These are phyloP conservation scores for Gamsiella multidivaricata DNA, from an alignment of 192 early-diverging fungal species.

Conservation along the genomic window DNA sequence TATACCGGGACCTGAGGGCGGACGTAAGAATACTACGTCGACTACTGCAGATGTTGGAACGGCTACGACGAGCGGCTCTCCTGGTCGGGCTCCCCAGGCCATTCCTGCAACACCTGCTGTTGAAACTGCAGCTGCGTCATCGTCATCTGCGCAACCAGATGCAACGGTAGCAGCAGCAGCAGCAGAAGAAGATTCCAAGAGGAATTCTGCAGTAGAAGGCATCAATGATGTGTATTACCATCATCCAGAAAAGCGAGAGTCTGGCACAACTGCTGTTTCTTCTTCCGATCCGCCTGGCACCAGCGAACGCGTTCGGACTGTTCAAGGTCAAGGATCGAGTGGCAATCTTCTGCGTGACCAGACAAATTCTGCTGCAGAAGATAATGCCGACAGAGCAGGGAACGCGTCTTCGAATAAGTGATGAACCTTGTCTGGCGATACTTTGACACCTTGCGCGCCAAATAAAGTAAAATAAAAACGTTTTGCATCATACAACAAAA, in stretches of 20 bases:
- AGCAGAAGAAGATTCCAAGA: neutral
- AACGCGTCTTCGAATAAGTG: no score
- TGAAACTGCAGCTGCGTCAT: neutral
- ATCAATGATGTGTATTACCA: constrained; percentile 59
- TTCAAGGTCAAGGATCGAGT: constrained; percentile 31
- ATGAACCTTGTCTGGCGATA: no score
- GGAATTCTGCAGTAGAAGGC: constrained; percentile 37
- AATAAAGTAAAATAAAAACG: no score
- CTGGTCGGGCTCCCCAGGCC: neutral
- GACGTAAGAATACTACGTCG: neutral
- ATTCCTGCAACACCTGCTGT: neutral
- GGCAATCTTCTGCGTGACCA: constrained; percentile 5
- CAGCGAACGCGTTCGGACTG: constrained; percentile 1
- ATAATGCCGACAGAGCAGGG: no score
- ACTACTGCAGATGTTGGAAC: neutral
- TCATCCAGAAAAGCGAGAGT: constrained; percentile 50
- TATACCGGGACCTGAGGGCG: neutral
- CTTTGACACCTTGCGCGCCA: no score
- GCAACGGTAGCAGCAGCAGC: neutral
- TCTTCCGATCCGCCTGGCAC: neutral
- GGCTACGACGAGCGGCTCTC: neutral
- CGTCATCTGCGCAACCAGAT: neutral
- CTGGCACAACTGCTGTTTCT: neutral
- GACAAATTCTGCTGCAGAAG: neutral
- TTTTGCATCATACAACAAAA: no score